phyloP scores from a whole-genome alignment of 75 land plant species.

The Sequoiadendron giganteum region DNA sequence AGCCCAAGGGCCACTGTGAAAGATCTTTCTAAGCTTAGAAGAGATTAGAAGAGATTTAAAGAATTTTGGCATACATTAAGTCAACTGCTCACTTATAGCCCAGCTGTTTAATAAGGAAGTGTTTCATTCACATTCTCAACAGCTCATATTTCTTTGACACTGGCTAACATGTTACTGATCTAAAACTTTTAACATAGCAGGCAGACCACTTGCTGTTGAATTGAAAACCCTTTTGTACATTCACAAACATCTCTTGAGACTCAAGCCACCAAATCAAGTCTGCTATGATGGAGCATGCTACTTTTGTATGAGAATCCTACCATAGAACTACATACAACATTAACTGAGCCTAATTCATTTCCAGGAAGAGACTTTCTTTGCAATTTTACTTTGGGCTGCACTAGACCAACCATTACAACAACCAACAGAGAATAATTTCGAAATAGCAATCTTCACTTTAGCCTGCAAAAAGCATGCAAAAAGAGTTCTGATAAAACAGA shows the following conservation, averaged over 20 bases:
- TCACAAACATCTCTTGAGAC: conserved; percentile 11
- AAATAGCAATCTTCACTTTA: too few species aligned
- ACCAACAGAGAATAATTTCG: too few species aligned
- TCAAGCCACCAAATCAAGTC: conserved; percentile 44
- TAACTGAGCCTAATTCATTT: conserved; percentile 17
- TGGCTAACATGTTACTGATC: conserved; percentile 24
- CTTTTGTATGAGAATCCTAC: conserved; percentile 23
- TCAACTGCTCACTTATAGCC: too few species aligned
- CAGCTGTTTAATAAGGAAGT: too few species aligned
- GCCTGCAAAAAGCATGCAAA: too few species aligned
- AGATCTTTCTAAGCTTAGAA: too few species aligned
- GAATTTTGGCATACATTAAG: too few species aligned
- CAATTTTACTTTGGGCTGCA: conserved; percentile 26
- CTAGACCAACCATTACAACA: too few species aligned
- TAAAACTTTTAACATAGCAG: conserved; percentile 17
- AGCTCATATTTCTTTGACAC: conserved; percentile 21
- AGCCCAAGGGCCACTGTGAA: too few species aligned
- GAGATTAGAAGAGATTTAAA: too few species aligned
- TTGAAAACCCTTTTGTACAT: conserved; percentile 25
- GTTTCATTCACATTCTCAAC: conserved; percentile 17
- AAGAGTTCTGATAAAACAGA: too few species aligned
- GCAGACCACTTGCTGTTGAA: conserved; percentile 17
- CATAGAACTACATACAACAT: conserved; percentile 23
- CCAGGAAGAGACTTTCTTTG: conserved; percentile 30
- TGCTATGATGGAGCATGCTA: conserved; percentile 16